Conservation (phyloP, 192 early-diverging fungal genomes). For the Linnemannia schmuckeri region DNA sequence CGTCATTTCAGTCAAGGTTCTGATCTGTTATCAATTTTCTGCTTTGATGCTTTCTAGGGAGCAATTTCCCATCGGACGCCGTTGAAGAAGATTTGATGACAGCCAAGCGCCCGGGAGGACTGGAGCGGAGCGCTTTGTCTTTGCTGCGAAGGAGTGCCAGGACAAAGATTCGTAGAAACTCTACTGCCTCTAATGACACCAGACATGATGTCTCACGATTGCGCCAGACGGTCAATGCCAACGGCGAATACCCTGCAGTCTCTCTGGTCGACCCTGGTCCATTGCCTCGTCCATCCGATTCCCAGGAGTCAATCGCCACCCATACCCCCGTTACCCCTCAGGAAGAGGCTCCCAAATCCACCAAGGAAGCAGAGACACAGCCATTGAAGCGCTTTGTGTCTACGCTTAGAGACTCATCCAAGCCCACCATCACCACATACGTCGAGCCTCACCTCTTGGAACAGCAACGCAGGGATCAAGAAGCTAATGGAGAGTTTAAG, state of each 20-base stretch:
- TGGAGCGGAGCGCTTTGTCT: constrained; percentile 57
- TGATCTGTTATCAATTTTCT: neutral
- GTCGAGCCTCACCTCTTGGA: constrained; percentile 49
- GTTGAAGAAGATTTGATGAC: constrained; percentile 58
- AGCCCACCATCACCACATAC: constrained; percentile 53
- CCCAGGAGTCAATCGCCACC: neutral
- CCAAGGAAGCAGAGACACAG: constrained; percentile 17
- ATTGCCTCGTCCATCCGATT: constrained; percentile 18
- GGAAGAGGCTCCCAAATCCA: neutral
- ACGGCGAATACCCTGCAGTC: constrained; percentile 41
- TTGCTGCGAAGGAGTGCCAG: constrained; percentile 62
- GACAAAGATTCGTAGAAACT: constrained; percentile 68
- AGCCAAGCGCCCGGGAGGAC: constrained; percentile 47
- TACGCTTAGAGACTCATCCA: constrained; percentile 44
- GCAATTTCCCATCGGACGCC: constrained; percentile 58
- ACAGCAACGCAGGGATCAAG: constrained; percentile 48
- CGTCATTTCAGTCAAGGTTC: neutral
- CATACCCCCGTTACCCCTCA: neutral
- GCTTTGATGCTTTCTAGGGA: constrained; percentile 32
- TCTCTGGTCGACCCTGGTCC: constrained; percentile 48
- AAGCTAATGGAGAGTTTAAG: neutral
- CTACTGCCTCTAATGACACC: constrained; percentile 52
- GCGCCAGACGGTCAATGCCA: constrained; percentile 27
- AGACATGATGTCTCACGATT: constrained; percentile 38
- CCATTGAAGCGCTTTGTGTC: constrained; percentile 49